These are phyloP conservation scores for Syncephalastrum racemosum DNA, from an alignment of 371 early-diverging fungal species.

Conservation along the genomic window DNA sequence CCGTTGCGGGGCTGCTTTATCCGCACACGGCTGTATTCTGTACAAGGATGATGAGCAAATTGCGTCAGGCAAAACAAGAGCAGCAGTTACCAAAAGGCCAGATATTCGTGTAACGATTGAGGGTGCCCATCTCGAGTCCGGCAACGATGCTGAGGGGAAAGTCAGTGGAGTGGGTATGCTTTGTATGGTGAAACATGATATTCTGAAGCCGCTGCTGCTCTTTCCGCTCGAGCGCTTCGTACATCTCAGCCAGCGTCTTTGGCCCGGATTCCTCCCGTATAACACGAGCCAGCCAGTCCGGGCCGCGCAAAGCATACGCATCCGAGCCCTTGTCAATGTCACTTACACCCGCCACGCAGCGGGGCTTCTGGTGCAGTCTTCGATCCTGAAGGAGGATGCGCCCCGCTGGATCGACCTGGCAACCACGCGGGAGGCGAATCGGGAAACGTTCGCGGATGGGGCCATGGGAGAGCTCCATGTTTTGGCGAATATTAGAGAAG, in stretches of 20 bases:
- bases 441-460: constrained; percentile 34
- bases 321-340: constrained; percentile 16
- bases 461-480: constrained; percentile 32
- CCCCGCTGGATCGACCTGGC: constrained; percentile 21
- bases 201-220: constrained; percentile 66
- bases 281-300: constrained; percentile 32
- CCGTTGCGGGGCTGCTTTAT: constrained; percentile 24
- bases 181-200: constrained; percentile 59
- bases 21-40: constrained; percentile 56
- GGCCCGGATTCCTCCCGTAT: constrained; percentile 29
- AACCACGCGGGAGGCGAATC: constrained; percentile 21
- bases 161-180: constrained; percentile 35
- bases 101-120: constrained; percentile 78
- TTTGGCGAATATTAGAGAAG: constrained; percentile 43
- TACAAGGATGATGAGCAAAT: not conserved
- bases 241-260: constrained; percentile 37
- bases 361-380: constrained; percentile 10
- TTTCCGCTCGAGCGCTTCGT: constrained; percentile 53
- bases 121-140: constrained; percentile 62
- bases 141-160: constrained; percentile 61
- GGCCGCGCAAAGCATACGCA: constrained; percentile 16
- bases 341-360: constrained; percentile 26
- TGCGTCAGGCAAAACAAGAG: constrained; percentile 6
- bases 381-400: constrained; percentile 8
- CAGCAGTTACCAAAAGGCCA: constrained; percentile 66